Evolutionary conservation across 1,139 yeast genomes (phyloP), one percentile per base, ranked within the genome.

Genomic region (Hansenula sp.): DNA sequence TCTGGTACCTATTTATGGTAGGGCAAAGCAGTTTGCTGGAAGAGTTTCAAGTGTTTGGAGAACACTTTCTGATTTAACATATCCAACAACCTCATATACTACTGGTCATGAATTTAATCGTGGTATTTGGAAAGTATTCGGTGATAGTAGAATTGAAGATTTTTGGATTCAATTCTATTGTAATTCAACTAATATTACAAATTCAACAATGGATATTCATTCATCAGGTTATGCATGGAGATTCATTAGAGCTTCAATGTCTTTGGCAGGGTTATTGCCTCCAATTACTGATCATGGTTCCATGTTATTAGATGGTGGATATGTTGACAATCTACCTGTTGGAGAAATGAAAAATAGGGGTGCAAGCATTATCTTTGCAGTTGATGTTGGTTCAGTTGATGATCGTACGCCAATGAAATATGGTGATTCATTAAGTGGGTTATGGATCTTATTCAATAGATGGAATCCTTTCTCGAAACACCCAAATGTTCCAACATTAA

Each of bases 81-180:
- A 90, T 58, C 98, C 98, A 0, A 82, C 88, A 0, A 89, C 96
- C 0, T 85, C 97, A 0, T 92, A 92, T 58, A 85, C 95, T 12
- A 92, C 98, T 0, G 98, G 98, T 1, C 96, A 92, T 62, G 97
- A 89, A 60, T 92, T 92, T 62, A 92, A 92, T 60, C 73, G 97
- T 51, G 97, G 98, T 36, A 80, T 92, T 17, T 92, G 97, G 97
- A 92, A 92, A 60, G 77, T 88, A 0, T 85, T 92, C 65, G 97
- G 97, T 0, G 94, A 88, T 48, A 73, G 82, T 19, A 83, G 96
- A 54, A 87, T 92, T 50, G 98, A 92, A 57, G 98, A 92, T 59
- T 90, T 92, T 60, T 92, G 98, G 98, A 73, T 92, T 44, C 79
- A 76, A 46, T 92, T 79, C 57, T 92, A 77, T 57, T 81, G 94